These are phyloP conservation scores for Chloris gayana DNA, from an alignment of 176 grass and related monocot species.

Conservation along the genomic window DNA sequence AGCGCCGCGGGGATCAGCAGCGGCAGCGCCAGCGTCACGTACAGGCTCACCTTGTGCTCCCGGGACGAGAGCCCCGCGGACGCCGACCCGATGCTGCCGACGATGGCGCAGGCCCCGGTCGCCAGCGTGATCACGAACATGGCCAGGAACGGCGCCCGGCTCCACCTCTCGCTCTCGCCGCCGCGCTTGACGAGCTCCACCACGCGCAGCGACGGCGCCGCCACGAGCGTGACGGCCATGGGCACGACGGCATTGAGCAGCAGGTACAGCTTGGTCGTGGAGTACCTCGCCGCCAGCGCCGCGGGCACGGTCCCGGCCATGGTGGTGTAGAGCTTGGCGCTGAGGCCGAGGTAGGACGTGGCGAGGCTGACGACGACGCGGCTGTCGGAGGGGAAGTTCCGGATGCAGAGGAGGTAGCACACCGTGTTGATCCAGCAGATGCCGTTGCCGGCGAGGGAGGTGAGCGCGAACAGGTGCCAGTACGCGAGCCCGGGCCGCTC, in stretches of 20 bases:
- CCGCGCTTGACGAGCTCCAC: slow-evolving; percentile 27
- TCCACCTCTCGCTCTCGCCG: neutral
- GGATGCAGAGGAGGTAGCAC: slow-evolving; percentile 91
- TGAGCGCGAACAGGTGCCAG: slow-evolving; percentile 87
- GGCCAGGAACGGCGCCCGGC: slow-evolving; percentile 52
- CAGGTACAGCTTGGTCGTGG: slow-evolving; percentile 63
- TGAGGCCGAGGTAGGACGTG: slow-evolving; percentile 90
- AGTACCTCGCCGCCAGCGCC: neutral
- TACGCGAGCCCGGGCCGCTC: slow-evolving; percentile 52
- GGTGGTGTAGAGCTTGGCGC: slow-evolving; percentile 87
- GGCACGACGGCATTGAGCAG: slow-evolving; percentile 86
- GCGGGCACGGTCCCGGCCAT: slow-evolving; percentile 46
- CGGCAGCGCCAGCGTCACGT: slow-evolving; percentile 59
- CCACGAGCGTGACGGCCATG: slow-evolving; percentile 53
- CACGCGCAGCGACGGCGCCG: slow-evolving; percentile 57
- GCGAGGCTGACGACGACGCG: slow-evolving; percentile 75
- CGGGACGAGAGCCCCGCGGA: slow-evolving; percentile 51
- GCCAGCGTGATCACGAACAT: slow-evolving; percentile 85
- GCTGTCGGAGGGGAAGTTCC: slow-evolving; percentile 77
- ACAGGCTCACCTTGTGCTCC: slow-evolving; percentile 67
- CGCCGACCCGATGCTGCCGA: slow-evolving; percentile 64
- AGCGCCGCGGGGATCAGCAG: slow-evolving; percentile 62
- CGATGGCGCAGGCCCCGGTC: slow-evolving; percentile 72
- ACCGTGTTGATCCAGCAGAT: slow-evolving; percentile 99
- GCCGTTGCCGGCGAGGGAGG: slow-evolving; percentile 82